Percentiles rank a stretch among this genome's conserved stretches.
Evolutionary conservation across 2,329 filamentous ascomycete genomes (phyloP).

Genomic region (Ophiocordyceps sinensis): DNA sequence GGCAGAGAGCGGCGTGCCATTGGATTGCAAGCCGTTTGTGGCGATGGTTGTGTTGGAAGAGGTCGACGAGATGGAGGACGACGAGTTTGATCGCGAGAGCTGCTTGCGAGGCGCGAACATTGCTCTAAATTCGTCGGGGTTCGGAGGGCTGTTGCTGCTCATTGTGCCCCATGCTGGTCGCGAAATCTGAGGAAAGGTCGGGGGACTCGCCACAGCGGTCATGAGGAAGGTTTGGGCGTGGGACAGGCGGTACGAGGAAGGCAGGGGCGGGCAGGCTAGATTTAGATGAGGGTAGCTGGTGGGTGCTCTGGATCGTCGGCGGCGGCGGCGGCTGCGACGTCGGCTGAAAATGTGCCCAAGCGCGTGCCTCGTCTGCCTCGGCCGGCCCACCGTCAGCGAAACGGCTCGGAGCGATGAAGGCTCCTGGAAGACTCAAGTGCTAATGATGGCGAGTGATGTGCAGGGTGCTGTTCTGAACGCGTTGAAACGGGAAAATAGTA

Average conservation of each 20-base stretch:
- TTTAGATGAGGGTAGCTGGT: neutral
- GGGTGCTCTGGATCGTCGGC: neutral
- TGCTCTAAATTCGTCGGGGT: constrained; percentile 68
- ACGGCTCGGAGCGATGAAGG: neutral
- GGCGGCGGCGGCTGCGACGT: too few species aligned
- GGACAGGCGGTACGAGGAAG: constrained; percentile 5
- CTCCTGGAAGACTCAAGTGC: neutral
- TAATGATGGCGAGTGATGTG: neutral
- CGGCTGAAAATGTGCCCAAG: neutral
- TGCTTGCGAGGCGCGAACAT: constrained; percentile 86
- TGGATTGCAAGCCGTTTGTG: constrained; percentile 44
- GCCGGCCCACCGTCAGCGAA: neutral
- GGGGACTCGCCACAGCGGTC: constrained; percentile 54
- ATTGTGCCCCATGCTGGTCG: constrained; percentile 48
- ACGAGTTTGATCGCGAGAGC: constrained; percentile 77
- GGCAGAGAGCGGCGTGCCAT: constrained; percentile 38
- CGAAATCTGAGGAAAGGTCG: constrained; percentile 48
- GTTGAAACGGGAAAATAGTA: neutral
- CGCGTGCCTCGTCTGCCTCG: neutral
- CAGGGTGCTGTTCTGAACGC: neutral
- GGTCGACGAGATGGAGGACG: constrained; percentile 64
- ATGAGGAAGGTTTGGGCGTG: constrained; percentile 29
- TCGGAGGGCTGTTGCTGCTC: constrained; percentile 54
- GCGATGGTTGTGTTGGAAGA: constrained; percentile 50
- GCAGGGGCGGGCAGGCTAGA: neutral